Percentiles rank a stretch among this genome's conserved stretches.
Evolutionary conservation across 768 basidiomycete genomes (phyloP).

Genomic region (Xanthoconium stramineum): DNA sequence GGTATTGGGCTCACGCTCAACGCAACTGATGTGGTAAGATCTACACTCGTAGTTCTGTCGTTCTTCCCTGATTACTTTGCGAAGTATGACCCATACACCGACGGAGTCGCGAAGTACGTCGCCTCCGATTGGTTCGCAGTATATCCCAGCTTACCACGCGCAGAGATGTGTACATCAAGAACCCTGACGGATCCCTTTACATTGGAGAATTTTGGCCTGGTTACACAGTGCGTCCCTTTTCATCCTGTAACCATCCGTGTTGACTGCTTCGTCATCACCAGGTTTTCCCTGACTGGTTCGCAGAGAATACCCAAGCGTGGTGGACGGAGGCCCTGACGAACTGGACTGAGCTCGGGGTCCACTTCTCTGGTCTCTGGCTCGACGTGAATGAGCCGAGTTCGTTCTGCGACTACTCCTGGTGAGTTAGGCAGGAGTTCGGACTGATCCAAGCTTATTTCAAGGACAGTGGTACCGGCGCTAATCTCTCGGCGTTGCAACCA

Average conservation of each 20-base stretch:
- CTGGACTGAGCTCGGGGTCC: slow-evolving; percentile 51
- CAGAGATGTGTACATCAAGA: slow-evolving; percentile 71
- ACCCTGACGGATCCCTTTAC: slow-evolving; percentile 70
- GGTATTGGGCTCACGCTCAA: slow-evolving; percentile 58
- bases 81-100: slow-evolving; percentile 66
- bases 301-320: slow-evolving; percentile 47
- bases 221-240: slow-evolving; percentile 46
- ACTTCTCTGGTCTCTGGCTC: slow-evolving; percentile 66
- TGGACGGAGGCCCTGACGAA: slow-evolving; percentile 62
- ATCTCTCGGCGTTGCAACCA: slow-evolving; percentile 56
- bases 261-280: slow-evolving; percentile 9
- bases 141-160: not conserved
- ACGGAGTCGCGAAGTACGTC: slow-evolving; percentile 55
- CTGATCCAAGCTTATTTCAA: not conserved
- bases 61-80: not conserved
- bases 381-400: slow-evolving; percentile 70
- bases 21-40: slow-evolving; percentile 56
- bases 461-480: slow-evolving; percentile 46
- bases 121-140: not conserved
- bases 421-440: not conserved
- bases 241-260: not conserved
- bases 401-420: slow-evolving; percentile 64
- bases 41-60: not conserved
- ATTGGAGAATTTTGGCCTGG: slow-evolving; percentile 79
- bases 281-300: slow-evolving; percentile 65